Base-by-base conservation (phyloP, 2,329 filamentous ascomycete species). In the Emmonsiellopsis sp. region DNA sequence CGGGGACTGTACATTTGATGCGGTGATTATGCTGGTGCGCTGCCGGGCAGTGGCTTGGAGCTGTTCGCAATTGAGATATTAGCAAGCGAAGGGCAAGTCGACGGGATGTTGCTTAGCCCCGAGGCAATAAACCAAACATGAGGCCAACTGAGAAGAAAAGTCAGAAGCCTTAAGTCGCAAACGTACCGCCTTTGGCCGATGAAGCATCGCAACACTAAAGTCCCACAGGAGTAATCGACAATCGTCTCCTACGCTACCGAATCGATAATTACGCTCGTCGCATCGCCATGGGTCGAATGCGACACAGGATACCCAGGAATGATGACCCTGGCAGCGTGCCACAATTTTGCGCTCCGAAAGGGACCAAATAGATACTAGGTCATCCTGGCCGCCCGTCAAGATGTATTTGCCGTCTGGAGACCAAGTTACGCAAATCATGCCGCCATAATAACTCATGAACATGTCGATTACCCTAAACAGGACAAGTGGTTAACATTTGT, bases 231-330 rank as follows among this genome's bases (percentile, higher is more conserved):
- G 82, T 15, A 98, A 75, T 54, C 90, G 80, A 62, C 91, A 89
- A 67, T 98, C 93, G 67, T 97, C 92, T 11, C 92, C 93, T 0
- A 98, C 92, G 63, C 89, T 95, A 32, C 93, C 93, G 63, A 98
- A 95, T 1, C 93, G 83, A 71, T 98, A 98, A 63, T 89, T 97
- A 62, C 87, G 83, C 66, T 95, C 89, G 65, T 98, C 93, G 65
- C 93, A 98, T 58, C 91, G 82, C 93, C 93, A 98, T 0, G 90
- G 90, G 67, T 98, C 93, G 67, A 97, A 98, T 3, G 89, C 89
- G 40, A 98, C 89, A 13, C 85, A 84, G 3, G 89, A 90, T 0
- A 98, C 91, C 90, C 90, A 98, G 4, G 90, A 95, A 59, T 94
- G 86, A 70, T 98, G 93, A 2, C 93, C 93, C 65, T 94, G 89